Percentiles rank a stretch among this genome's conserved stretches.
phyloP scores from a whole-genome alignment of 306 rosid genomes.

The Pyrus betulifolia region DNA sequence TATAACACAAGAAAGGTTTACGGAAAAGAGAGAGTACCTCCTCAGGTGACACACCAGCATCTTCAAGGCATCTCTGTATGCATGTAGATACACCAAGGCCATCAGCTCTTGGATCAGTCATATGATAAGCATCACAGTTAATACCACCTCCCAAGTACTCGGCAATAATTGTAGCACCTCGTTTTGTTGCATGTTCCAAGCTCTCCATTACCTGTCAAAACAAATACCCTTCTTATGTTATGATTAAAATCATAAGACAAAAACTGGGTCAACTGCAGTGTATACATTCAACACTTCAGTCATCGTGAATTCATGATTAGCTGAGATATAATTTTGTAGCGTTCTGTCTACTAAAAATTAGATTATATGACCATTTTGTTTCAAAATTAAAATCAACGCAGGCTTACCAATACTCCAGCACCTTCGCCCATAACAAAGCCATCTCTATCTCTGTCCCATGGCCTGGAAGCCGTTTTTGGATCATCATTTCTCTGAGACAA shows the following conservation, averaged over 20 bases:
- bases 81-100: slow-evolving; percentile 98
- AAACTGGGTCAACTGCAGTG: background rate
- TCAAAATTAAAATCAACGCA: background rate
- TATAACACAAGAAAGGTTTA: background rate
- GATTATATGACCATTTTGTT: background rate
- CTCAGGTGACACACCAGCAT: slow-evolving; percentile 97
- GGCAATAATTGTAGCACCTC: slow-evolving; percentile 90
- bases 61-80: slow-evolving; percentile 86
- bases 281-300: background rate
- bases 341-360: background rate
- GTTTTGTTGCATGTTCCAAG: slow-evolving; percentile 90
- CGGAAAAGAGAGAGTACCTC: slow-evolving; percentile 47
- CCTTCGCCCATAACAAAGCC: slow-evolving; percentile 99
- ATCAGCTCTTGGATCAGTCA: slow-evolving; percentile 98
- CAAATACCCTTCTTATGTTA: background rate
- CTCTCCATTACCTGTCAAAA: slow-evolving; percentile 81
- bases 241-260: background rate
- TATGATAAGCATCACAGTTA: slow-evolving; percentile 95
- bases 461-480: slow-evolving; percentile 96
- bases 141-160: slow-evolving; percentile 98
- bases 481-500: slow-evolving; percentile 94
- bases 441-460: slow-evolving; percentile 96
- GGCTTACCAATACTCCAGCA: slow-evolving; percentile 83
- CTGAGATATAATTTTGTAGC: background rate
- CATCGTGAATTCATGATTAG: background rate